phyloP scores from a whole-genome alignment of 495 filamentous ascomycete species.

The Wilcoxina mikolae region DNA sequence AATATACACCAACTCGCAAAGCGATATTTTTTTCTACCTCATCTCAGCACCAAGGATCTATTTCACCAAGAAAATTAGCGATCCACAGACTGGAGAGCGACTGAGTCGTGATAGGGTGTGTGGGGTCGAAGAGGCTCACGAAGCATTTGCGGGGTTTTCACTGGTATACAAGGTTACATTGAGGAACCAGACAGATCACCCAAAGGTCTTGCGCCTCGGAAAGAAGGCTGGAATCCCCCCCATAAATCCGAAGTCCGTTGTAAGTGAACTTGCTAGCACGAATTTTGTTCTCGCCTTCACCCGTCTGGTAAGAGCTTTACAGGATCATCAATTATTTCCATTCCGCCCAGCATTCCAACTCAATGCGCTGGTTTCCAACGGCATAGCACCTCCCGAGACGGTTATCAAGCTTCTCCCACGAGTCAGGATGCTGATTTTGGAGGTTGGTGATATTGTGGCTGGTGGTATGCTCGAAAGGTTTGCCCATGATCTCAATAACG shows the following conservation, averaged over 20 bases:
- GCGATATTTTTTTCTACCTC: neutral
- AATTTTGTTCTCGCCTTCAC: conserved; percentile 16
- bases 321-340: conserved; percentile 3
- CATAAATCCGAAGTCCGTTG: conserved; percentile 9
- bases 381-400: conserved; percentile 17
- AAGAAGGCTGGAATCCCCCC: conserved; percentile 18
- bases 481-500: neutral
- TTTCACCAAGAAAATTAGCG: neutral
- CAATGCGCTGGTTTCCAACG: conserved; percentile 21
- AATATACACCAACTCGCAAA: neutral
- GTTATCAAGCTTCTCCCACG: conserved; percentile 17
- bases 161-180: conserved; percentile 23
- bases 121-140: conserved; percentile 17
- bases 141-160: conserved; percentile 18
- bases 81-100: neutral
- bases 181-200: conserved; percentile 1
- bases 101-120: conserved; percentile 4
- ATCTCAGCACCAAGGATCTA: conserved; percentile 2
- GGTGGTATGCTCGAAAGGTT: conserved; percentile 15
- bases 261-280: neutral
- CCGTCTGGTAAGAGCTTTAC: conserved; percentile 8
- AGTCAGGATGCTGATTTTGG: conserved; percentile 7
- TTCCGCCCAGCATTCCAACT: conserved; percentile 27
- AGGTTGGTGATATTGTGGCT: conserved; percentile 7
- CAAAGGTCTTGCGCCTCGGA: conserved; percentile 3